Evolutionary conservation across 2,329 filamentous ascomycete genomes (phyloP), one percentile per base, ranked within the genome.

Genomic region (Colletotrichum lupini): DNA sequence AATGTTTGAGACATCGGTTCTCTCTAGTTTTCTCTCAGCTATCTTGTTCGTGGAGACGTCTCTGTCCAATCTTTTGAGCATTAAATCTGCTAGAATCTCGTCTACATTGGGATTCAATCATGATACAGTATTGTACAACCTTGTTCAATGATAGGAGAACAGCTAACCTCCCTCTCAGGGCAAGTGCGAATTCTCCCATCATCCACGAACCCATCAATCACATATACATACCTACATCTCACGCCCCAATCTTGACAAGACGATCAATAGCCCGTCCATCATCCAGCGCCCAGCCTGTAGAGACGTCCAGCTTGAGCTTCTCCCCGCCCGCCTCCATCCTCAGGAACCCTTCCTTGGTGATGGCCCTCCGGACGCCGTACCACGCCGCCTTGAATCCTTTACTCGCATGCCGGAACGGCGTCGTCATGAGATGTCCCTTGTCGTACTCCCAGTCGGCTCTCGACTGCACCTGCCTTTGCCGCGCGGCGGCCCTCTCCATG

Each of bases 251-350:
- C 26, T 59, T 72, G 37, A 89, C 84, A 52, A 92, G 77, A 75
- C 87, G 85, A 80, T 92, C 90, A 66, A 92, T 78, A 4, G 88
- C 88, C 67, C 83, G 85, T 56, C 91, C 91, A 4, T 87, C 84
- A 53, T 92, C 90, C 61, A 91, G 83, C 26, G 88, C 88, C 83
- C 89, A 91, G 1, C 88, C 90, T 52, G 85, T 85, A 3, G 83
- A 84, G 19, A 91, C 83, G 76, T 92, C 90, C 26, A 92, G 79
- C 82, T 91, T 92, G 78, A 89, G 91, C 65, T 81, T 80, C 42
- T 82, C 79, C 22, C 83, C 86, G 12, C 87, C 82, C 16, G 90
- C 81, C 64, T 79, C 80, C 62, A 92, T 82, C 68, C 84, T 83
- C 52, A 86, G 83, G 74, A 90, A 91, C 0, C 90, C 90, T 69